phyloP scores from a whole-genome alignment of 148 eudicot species.

The Oxyria digyna region DNA sequence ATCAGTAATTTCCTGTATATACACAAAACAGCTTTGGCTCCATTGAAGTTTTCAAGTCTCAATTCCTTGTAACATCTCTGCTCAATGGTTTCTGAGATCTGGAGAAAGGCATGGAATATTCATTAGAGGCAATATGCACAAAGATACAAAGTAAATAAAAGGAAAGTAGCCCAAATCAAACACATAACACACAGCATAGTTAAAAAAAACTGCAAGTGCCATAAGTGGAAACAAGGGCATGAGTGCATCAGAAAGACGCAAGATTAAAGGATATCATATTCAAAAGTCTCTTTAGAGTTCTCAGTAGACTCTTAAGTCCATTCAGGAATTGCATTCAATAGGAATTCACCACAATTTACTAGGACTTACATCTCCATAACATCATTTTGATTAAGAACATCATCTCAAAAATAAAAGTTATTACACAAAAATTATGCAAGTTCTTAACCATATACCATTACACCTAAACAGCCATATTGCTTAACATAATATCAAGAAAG shows the following conservation, averaged over 20 bases:
- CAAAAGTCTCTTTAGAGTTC: neutral
- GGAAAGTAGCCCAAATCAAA: neutral
- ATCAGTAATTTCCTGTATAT: constrained; percentile 68
- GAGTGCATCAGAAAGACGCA: neutral
- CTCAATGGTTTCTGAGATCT: constrained; percentile 81
- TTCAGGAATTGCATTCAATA: neutral
- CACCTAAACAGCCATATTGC: neutral
- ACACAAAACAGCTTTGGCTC: constrained; percentile 60
- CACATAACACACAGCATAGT: neutral
- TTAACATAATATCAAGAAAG: neutral
- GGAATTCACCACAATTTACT: neutral
- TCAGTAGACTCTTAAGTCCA: neutral
- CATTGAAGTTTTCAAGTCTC: constrained; percentile 48
- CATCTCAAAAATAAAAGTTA: neutral
- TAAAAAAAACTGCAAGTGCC: neutral
- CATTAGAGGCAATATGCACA: neutral
- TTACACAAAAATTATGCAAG: neutral
- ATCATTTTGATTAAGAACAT: neutral
- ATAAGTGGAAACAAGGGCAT: neutral
- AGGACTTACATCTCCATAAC: neutral
- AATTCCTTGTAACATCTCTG: constrained; percentile 89
- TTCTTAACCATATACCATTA: neutral
- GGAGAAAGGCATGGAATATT: constrained; percentile 16
- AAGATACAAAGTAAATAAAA: neutral
- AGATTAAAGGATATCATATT: neutral